A percentile compares a stretch with the other conserved stretches of the same genome.
phyloP scores from a whole-genome alignment of 768 basidiomycete genomes.

The Galerina sulciceps region DNA sequence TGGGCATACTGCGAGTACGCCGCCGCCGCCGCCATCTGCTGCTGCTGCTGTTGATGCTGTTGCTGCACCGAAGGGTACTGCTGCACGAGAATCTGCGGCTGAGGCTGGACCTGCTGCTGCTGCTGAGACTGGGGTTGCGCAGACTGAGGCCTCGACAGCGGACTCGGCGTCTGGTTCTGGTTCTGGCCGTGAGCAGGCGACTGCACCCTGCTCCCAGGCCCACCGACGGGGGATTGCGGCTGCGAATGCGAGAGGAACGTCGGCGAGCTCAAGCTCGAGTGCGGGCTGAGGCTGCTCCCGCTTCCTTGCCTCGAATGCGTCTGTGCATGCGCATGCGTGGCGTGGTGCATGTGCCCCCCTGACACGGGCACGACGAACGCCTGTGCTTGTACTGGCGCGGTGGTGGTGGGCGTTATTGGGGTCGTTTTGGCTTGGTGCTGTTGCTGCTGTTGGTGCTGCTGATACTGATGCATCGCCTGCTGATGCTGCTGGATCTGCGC shows the following conservation, averaged over 20 bases:
- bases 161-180: background rate
- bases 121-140: background rate
- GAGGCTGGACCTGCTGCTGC: background rate
- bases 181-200: background rate
- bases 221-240: background rate
- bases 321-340: background rate
- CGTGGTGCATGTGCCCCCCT: background rate
- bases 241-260: too few species aligned
- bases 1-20: constrained; percentile 20
- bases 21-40: constrained; percentile 4
- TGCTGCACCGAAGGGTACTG: background rate
- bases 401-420: constrained; percentile 16
- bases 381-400: constrained; percentile 18
- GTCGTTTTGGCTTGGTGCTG: background rate
- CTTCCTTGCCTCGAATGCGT: background rate
- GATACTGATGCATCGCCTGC: constrained; percentile 1
- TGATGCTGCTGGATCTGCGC: constrained; percentile 17
- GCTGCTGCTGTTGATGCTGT: constrained; percentile 15
- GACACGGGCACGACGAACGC: constrained; percentile 14
- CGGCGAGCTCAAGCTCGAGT: too few species aligned
- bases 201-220: background rate
- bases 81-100: background rate
- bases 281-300: background rate
- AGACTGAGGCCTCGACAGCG: background rate
- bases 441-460: constrained; percentile 18